Evolutionary conservation across 179 eudicot genomes (phyloP).

Genomic region (Nepenthes alata): DNA sequence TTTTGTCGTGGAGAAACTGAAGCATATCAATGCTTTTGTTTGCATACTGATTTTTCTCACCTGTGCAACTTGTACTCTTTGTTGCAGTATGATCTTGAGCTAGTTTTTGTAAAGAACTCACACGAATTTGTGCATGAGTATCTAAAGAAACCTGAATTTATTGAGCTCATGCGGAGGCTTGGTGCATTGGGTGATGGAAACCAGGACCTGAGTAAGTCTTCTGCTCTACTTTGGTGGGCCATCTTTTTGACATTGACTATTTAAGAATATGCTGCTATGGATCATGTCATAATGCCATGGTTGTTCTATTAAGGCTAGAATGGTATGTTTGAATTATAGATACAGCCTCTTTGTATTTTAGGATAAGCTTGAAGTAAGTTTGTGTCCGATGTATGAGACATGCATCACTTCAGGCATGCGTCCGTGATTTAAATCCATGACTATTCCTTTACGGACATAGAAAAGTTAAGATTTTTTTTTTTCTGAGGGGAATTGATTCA

Average conservation of each 20-base stretch:
- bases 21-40: too few relatives aligned
- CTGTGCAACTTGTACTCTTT: slow-evolving; percentile 2
- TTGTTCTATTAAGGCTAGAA: too few relatives aligned
- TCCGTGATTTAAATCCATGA: too few relatives aligned
- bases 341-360: too few relatives aligned
- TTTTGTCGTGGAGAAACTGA: not conserved
- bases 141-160: slow-evolving; percentile 73
- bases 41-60: not conserved
- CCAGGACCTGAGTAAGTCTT: slow-evolving; percentile 59
- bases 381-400: too few relatives aligned
- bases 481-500: too few relatives aligned
- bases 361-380: too few relatives aligned
- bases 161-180: slow-evolving; percentile 83
- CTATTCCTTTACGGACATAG: too few relatives aligned
- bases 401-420: too few relatives aligned
- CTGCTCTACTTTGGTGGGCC: not conserved
- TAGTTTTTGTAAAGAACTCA: slow-evolving; percentile 79
- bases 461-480: too few relatives aligned
- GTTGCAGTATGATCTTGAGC: slow-evolving; percentile 79
- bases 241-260: not conserved
- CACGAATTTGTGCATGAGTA: slow-evolving; percentile 84
- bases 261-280: not conserved
- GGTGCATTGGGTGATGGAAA: slow-evolving; percentile 95
- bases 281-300: not conserved
- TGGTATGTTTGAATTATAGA: too few relatives aligned